Percentiles rank a stretch among this genome's conserved stretches.
phyloP scores from a whole-genome alignment of 192 early-diverging fungal species.

The Umbelopsis sp. region DNA sequence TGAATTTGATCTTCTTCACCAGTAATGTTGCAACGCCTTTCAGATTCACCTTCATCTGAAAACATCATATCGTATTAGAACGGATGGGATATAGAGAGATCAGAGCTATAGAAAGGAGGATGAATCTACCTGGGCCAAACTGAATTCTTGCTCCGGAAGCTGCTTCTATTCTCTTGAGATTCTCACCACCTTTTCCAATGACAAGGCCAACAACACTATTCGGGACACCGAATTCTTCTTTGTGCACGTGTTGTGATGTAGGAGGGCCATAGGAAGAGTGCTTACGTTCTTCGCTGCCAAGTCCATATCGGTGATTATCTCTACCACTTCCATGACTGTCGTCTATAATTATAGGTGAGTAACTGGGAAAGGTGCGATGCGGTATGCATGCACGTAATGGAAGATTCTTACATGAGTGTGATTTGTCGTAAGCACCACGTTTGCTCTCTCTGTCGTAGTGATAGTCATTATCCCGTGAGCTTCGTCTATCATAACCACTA shows the following conservation, averaged over 20 bases:
- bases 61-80: too few relatives aligned
- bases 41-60: conserved; percentile 41
- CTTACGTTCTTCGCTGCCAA: conserved; percentile 41
- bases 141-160: conserved; percentile 73
- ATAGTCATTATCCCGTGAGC: conserved; percentile 27
- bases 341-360: conserved; percentile 1
- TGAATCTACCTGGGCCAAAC: conserved; percentile 42
- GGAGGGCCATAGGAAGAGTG: conserved; percentile 28
- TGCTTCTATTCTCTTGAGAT: conserved; percentile 76
- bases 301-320: conserved; percentile 37
- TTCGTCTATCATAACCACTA: conserved; percentile 18
- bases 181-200: conserved; percentile 81
- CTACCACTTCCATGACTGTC: conserved; percentile 19
- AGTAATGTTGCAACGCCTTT: conserved; percentile 51
- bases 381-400: neutral
- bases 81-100: too few relatives aligned
- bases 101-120: neutral
- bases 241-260: conserved; percentile 31
- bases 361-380: neutral
- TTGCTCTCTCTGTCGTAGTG: conserved; percentile 36
- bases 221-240: conserved; percentile 62
- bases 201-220: conserved; percentile 74
- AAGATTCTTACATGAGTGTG: conserved; percentile 15
- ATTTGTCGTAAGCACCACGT: conserved; percentile 45
- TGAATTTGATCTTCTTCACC: conserved; percentile 50